Evolutionary conservation across 768 basidiomycete species (phyloP), one percentile per base, ranked within the genome.

Genomic region (Ramaria rubella): DNA sequence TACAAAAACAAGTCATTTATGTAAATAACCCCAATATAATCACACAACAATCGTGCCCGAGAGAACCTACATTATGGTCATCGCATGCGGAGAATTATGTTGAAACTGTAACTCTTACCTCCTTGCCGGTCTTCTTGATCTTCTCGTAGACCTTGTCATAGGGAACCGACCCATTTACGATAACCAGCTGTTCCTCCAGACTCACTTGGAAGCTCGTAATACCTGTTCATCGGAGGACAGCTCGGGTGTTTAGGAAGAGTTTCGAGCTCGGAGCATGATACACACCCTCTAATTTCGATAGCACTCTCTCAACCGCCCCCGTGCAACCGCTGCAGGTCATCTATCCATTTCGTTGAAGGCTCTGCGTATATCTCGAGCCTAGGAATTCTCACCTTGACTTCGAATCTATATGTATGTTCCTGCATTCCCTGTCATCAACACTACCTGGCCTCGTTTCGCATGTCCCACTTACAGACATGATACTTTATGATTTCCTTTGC

Each of bases 121-220:
- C 80, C 72, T 94, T 94, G 61, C 93, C 93, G 9, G 92, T 95
- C 81, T 93, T 94, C 78, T 82, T 81, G 66, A 95, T 90, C 75
- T 77, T 87, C 52, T 73, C 83, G 12, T 81, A 70, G 45, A 92
- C 73, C 2, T 75, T 75, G 0, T 90, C 87, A 67, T 87, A 89
- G 17, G 77, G 63, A 9, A 81, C 73, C 2, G 72, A 68, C 11
- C 81, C 82, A 9, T 68, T 82, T 48, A 94, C 90, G 52, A 80
- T 52, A 54, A 94, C 92, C 65, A 80, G 78, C 67, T 94, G 89
- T 36, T 72, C 81, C 27, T 80, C 82, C 33, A 93, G 79, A 64
- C 65, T 74, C 61, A 94, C 83, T 4, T 73, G 67, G 72, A 75
- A 92, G 2, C 72, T 72, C 19, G 73, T 65, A 46, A 90, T 75